Evolutionary conservation across 2,329 filamentous ascomycete species (phyloP), one percentile per base, ranked within the genome.

Genomic region (Pseudogymnoascus sp.): DNA sequence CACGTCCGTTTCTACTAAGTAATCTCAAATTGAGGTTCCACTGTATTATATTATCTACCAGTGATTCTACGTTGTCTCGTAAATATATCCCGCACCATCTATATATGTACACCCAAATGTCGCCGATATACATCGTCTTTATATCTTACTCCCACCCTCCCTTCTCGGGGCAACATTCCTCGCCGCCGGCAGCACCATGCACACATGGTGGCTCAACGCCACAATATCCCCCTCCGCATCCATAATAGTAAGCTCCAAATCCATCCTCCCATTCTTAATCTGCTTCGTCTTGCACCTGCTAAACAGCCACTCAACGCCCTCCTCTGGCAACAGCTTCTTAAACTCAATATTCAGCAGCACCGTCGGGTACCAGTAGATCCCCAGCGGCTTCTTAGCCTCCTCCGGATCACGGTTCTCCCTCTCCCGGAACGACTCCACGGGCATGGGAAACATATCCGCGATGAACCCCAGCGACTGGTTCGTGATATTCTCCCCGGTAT

Each of bases 261-360:
- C 91, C 72, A 90, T 87, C 64, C 88, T 79, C 1, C 90, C 90
- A 67, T 91, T 86, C 67, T 80, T 81, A 44, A 93, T 83, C 73
- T 81, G 77, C 75, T 90, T 92, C 4, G 85, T 80, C 62, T 82
- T 79, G 11, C 87, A 79, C 34, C 89, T 80, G 42, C 86, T 78
- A 69, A 87, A 87, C 62, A 96, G 72, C 86, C 89, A 95, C 72
- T 90, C 86, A 1, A 85, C 84, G 0, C 90, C 90, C 44, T 84
- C 82, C 3, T 77, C 75, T 0, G 89, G 89, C 50, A 96, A 73
- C 5, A 80, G 73, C 72, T 88, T 90, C 78, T 93, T 95, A 40
- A 92, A 78, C 66, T 96, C 90, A 21, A 96, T 70, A 72, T 90
- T 91, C 71, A 95, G 75, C 16, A 87, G 77, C 1, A 96, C 74